Percentiles rank a stretch among this genome's conserved stretches.
Evolutionary conservation across 768 basidiomycete genomes (phyloP).

Genomic region (Rhodotorula babjevae): DNA sequence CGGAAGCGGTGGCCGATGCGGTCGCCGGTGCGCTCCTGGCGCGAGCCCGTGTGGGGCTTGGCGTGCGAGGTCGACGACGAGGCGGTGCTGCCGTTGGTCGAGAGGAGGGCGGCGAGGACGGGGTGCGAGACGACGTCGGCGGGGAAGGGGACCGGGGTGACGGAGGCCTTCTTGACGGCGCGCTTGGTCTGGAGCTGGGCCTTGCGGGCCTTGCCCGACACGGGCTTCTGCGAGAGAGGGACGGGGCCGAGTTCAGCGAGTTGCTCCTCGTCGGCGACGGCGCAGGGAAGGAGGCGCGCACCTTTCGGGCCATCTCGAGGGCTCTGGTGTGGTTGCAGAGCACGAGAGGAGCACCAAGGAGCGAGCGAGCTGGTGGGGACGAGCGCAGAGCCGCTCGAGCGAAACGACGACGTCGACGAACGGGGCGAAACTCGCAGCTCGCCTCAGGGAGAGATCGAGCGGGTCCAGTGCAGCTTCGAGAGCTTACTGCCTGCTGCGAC

Average conservation of each 20-base stretch:
- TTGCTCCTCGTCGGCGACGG: no score
- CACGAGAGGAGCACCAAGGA: no score
- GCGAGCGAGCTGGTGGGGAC: no score
- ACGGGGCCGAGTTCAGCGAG: neutral
- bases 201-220: conserved; percentile 65
- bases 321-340: neutral
- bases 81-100: neutral
- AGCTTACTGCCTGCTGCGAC: no score
- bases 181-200: conserved; percentile 71
- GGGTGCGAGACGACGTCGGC: conserved; percentile 10
- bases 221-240: conserved; percentile 47
- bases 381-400: no score
- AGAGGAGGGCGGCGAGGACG: conserved; percentile 9
- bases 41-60: no score
- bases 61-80: neutral
- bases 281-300: neutral
- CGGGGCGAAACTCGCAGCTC: no score
- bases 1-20: conserved; percentile 11
- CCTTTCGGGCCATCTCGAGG: conserved; percentile 15
- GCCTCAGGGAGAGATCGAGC: no score
- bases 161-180: conserved; percentile 76
- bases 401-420: no score
- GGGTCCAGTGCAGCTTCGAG: no score
- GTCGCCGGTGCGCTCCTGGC: neutral
- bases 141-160: conserved; percentile 9